Evolutionary conservation across 2,329 filamentous ascomycete genomes (phyloP).

Genomic region (Aspergillus ochraceus): DNA sequence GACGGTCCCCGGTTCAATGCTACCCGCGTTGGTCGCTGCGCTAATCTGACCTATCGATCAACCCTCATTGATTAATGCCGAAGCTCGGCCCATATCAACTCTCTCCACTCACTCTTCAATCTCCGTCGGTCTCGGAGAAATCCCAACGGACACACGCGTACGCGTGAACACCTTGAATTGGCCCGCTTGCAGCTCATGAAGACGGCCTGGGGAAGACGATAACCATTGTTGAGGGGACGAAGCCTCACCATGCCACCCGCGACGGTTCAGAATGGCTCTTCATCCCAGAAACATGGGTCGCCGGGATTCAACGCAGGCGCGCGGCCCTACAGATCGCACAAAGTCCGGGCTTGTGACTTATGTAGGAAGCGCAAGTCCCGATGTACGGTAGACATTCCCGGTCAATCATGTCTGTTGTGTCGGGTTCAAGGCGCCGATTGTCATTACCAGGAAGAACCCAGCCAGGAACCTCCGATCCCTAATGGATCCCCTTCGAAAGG

Average conservation of each 20-base stretch:
- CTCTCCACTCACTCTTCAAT: not conserved
- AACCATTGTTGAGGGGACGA: not conserved
- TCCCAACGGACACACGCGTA: not conserved
- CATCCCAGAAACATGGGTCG: slow-evolving; percentile 34
- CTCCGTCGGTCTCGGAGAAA: not conserved
- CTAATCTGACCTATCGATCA: not conserved
- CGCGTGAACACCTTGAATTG: not conserved
- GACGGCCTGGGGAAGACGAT: not conserved
- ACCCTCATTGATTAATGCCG: not conserved
- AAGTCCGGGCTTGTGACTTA: slow-evolving; percentile 60
- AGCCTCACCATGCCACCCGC: slow-evolving; percentile 34
- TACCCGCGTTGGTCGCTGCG: slow-evolving; percentile 3
- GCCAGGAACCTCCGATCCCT: slow-evolving; percentile 25
- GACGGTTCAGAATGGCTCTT: slow-evolving; percentile 26
- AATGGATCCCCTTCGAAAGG: slow-evolving; percentile 26
- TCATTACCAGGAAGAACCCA: slow-evolving; percentile 50
- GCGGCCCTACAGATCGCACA: slow-evolving; percentile 62
- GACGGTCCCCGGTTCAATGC: slow-evolving; percentile 5
- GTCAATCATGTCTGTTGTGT: slow-evolving; percentile 58
- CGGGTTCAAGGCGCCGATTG: slow-evolving; percentile 60
- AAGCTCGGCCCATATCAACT: not conserved
- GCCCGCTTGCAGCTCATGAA: not conserved
- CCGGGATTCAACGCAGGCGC: slow-evolving; percentile 43
- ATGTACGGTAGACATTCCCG: slow-evolving; percentile 58
- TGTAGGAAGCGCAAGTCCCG: slow-evolving; percentile 63